Conservation (phyloP, 768 basidiomycete species). For the Coprinopsis marcescibilis region DNA sequence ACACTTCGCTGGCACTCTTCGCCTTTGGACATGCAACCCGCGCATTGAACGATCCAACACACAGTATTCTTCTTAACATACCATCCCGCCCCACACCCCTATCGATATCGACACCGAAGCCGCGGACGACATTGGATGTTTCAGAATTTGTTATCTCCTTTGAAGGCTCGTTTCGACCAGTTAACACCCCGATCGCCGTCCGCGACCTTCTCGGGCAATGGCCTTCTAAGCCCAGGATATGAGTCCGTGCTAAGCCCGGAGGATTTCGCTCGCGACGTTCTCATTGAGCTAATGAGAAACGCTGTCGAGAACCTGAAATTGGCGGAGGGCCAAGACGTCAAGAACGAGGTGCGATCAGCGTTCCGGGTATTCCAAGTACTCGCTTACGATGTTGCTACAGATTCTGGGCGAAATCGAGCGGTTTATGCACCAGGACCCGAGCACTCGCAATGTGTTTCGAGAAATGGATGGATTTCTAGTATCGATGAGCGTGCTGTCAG, state of each 20-base stretch:
- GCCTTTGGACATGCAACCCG: no score
- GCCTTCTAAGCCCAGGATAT: constrained; percentile 14
- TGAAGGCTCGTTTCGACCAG: constrained; percentile 9
- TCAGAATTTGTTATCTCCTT: constrained; percentile 9
- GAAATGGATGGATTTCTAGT: constrained; percentile 79
- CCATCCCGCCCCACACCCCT: not conserved
- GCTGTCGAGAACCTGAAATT: constrained; percentile 65
- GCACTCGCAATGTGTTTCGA: constrained; percentile 70
- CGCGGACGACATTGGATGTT: not conserved
- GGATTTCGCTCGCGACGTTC: constrained; percentile 69
- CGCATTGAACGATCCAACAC: no score
- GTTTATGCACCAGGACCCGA: constrained; percentile 58
- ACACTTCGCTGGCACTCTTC: no score
- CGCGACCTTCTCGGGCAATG: constrained; percentile 8
- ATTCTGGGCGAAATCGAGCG: constrained; percentile 61
- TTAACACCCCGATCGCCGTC: constrained; percentile 18
- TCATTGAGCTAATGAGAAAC: constrained; percentile 65
- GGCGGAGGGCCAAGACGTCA: constrained; percentile 30
- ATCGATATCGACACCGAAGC: not conserved
- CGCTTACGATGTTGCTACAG: constrained; percentile 25
- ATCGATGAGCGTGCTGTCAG: constrained; percentile 67
- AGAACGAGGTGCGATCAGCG: constrained; percentile 45
- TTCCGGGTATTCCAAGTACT: not conserved
- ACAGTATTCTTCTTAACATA: no score
- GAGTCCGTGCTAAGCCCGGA: constrained; percentile 50